These are phyloP conservation scores for Echinosophora koreensis DNA, from an alignment of 306 rosid species.

Conservation along the genomic window DNA sequence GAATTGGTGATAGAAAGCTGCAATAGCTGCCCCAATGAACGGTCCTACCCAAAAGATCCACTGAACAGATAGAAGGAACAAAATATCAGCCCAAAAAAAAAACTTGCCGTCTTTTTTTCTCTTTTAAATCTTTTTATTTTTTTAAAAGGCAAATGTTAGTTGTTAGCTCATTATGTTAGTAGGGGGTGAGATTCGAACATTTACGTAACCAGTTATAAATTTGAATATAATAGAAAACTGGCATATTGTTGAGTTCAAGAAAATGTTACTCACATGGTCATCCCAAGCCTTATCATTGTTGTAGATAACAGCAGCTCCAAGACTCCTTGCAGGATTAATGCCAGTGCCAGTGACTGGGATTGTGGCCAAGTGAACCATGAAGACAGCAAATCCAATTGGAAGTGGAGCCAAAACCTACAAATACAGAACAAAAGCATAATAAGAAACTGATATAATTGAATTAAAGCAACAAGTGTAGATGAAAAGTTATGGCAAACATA, in stretches of 20 bases:
- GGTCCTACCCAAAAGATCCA: constrained; percentile 91
- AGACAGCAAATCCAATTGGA: constrained; percentile 83
- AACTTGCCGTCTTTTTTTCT: not conserved
- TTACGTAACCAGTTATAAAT: not conserved
- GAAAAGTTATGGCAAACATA: not conserved
- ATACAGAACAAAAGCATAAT: not conserved
- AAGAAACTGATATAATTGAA: constrained; percentile 3
- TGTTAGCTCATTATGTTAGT: too few relatives aligned
- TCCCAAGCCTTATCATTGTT: constrained; percentile 62
- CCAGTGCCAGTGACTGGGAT: constrained; percentile 82
- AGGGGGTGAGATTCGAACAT: too few relatives aligned
- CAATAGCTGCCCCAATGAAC: constrained; percentile 76
- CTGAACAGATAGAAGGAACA: constrained; percentile 47
- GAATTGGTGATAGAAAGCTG: constrained; percentile 84
- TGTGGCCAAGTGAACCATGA: constrained; percentile 84
- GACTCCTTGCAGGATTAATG: constrained; percentile 83
- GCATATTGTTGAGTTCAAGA: not conserved
- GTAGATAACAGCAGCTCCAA: constrained; percentile 72
- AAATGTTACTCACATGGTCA: constrained; percentile 60
- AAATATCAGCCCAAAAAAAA: not conserved
- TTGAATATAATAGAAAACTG: not conserved
- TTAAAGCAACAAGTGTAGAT: not conserved
- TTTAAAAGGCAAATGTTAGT: too few relatives aligned
- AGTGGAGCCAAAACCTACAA: constrained; percentile 78
- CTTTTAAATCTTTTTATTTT: too few relatives aligned